phyloP scores from a whole-genome alignment of 129 eudicot species.

The Pulicaria dysenterica region DNA sequence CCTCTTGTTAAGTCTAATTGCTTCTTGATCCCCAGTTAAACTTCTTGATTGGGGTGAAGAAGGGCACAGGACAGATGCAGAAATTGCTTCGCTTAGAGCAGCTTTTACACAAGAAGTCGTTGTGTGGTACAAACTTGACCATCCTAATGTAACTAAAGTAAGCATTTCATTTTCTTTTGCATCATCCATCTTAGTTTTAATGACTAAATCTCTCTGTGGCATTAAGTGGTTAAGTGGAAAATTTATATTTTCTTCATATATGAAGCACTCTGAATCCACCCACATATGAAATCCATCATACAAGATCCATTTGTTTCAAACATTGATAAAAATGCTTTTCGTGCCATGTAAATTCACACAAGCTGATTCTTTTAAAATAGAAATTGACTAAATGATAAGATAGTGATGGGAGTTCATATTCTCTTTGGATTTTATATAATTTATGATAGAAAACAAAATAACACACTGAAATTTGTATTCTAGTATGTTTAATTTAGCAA shows the following conservation, averaged over 20 bases:
- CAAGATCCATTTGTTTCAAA: no score
- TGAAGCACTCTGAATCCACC: no score
- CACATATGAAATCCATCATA: no score
- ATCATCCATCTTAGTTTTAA: background rate
- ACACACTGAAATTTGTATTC: background rate
- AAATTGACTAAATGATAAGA: no score
- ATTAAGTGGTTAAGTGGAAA: no score
- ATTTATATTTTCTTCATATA: no score
- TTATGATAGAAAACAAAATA: background rate
- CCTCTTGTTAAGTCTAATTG: background rate
- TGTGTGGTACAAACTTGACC: slow-evolving; percentile 94
- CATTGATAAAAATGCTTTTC: no score
- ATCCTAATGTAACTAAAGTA: slow-evolving; percentile 96
- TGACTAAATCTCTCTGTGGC: background rate
- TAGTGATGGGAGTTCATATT: no score
- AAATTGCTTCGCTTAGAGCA: slow-evolving; percentile 75
- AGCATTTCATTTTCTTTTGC: background rate
- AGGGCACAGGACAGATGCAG: slow-evolving; percentile 83
- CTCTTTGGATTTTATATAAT: background rate
- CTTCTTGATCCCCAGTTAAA: slow-evolving; percentile 52
- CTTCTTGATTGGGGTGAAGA: slow-evolving; percentile 97
- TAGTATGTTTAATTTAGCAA: background rate
- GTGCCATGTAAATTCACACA: no score
- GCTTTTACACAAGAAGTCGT: slow-evolving; percentile 95
- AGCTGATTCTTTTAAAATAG: no score